Evolutionary conservation across 1,284 basidiomycete species (phyloP), one percentile per base, ranked within the genome.

Genomic region (Coniophora puteana): DNA sequence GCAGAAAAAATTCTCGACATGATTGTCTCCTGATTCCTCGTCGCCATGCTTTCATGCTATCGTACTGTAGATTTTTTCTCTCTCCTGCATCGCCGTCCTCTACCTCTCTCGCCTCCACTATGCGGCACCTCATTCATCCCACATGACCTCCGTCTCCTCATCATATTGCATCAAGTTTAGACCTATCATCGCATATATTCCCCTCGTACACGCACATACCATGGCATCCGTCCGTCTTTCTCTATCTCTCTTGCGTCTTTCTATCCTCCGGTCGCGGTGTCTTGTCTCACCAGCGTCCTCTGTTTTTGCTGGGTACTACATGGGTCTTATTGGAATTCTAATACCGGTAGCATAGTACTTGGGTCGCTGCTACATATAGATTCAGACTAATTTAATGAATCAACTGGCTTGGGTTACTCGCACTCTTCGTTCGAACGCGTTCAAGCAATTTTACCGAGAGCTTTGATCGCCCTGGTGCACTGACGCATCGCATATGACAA

Each of bases 101-200:
- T 29, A 25, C 16, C 20, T 37, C 27, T 36, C 36, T 40, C 11
- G 44, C 54, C 46, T 49, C 30, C 38, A 27, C 26, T 32, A 21
- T 23, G 17, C 21, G 14, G 31, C 33, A 40, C 26, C 31, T 36
- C 39, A 25, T 17, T 29, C 29, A 24, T 40, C 38, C 23, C 38
- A n/a, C n/a, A n/a, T n/a, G n/a, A n/a, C n/a, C n/a, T n/a, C n/a
- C 55, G 56, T 57, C 55, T 46, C 40, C 53, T 50, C 46, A 53
- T 41, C 45, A 51, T 57, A 58, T 58, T 56, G 45, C 56, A 62
- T 54, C 47, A 48, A 44, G 47, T 62, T 62, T 58, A 58, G 48
- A 59, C 54, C 59, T 49, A 44, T 56, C 57, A 62, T 61, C n/a
- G 58, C 54, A 53, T 58, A 44, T 59, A 58, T 51, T 58, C 57